Evolutionary conservation across 202 grass and related monocot species (phyloP), one percentile per base, ranked within the genome.

Genomic region (Digitaria exilis): DNA sequence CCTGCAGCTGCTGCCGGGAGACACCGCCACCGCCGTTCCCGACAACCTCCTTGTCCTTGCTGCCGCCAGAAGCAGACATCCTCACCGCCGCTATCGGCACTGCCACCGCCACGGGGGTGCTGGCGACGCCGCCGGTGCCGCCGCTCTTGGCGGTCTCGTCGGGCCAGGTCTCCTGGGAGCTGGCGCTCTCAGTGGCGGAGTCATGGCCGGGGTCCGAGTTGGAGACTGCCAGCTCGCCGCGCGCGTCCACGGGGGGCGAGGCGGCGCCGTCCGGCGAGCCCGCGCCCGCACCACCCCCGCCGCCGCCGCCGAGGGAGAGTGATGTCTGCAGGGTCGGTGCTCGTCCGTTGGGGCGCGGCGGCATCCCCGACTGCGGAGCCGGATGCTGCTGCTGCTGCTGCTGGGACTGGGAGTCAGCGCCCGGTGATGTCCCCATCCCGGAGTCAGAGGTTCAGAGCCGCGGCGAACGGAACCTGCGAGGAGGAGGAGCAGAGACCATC

Each of bases 131-230:
- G 4, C 7, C 37, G 37, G 37, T 39, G 3, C 54, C 82, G 25
- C 60, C 54, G 48, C 78, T 93, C 60, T 87, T 87, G 48, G 19
- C 86, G 10, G 90, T 86, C 84, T 93, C 95, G 11, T 71, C 57
- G 0, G 90, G 95, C 86, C 86, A 91, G 51, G 95, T 91, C 75
- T 91, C 92, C 16, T 75, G 73, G n/a, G 92, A 93, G 55, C 90
- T 95, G 41, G 87, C 95, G 57, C 90, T 93, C 84, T 93, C 90
- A 0, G 92, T 95, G 50, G 87, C 90, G 0, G 92, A 94, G 73
- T 94, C 90, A 4, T 94, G 86, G 8, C 88, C 90, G 2, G 39
- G 79, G 37, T 91, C 88, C 21, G 95, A 98, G 82, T 93, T 95
- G 0, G 87, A 90, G 44, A 70, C n/a, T n/a, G n/a, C 34, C 11